Evolutionary conservation across 140 eudicot genomes (phyloP).

Genomic region (Anethum foeniculum): DNA sequence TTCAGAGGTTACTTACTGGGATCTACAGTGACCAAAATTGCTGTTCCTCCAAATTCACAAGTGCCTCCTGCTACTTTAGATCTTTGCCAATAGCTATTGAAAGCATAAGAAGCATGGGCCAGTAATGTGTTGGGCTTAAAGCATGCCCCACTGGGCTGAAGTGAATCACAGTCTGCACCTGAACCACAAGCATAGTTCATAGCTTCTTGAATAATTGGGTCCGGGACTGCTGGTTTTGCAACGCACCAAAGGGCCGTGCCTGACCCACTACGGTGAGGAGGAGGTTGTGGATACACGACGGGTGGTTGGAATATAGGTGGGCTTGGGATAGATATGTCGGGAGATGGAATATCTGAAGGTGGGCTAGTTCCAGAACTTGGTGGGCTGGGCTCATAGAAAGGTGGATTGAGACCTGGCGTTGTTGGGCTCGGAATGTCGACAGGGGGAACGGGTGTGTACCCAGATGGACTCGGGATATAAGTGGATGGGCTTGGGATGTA

Average conservation of each 20-base stretch:
- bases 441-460: conserved; percentile 8
- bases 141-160: conserved; percentile 72
- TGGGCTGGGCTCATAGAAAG: conserved; percentile 37
- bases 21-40: conserved; percentile 83
- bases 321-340: conserved; percentile 29
- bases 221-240: conserved; percentile 53
- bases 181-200: conserved; percentile 54
- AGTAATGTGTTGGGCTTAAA: conserved; percentile 65
- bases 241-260: conserved; percentile 46
- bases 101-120: conserved; percentile 95
- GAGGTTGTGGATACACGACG: conserved; percentile 60
- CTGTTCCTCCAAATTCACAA: conserved; percentile 89
- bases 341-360: conserved; percentile 34
- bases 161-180: conserved; percentile 76
- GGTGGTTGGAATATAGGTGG: conserved; percentile 77
- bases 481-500: conserved; percentile 7
- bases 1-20: conserved; percentile 55
- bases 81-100: conserved; percentile 94
- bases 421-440: conserved; percentile 17
- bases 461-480: conserved; percentile 22
- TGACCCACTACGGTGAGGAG: conserved; percentile 28
- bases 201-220: conserved; percentile 45
- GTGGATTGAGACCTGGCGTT: conserved; percentile 29
- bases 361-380: conserved; percentile 34
- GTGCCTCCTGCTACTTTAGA: conserved; percentile 74